Evolutionary conservation across 2,329 filamentous ascomycete genomes (phyloP).

Genomic region (Mariannaea elegans): DNA sequence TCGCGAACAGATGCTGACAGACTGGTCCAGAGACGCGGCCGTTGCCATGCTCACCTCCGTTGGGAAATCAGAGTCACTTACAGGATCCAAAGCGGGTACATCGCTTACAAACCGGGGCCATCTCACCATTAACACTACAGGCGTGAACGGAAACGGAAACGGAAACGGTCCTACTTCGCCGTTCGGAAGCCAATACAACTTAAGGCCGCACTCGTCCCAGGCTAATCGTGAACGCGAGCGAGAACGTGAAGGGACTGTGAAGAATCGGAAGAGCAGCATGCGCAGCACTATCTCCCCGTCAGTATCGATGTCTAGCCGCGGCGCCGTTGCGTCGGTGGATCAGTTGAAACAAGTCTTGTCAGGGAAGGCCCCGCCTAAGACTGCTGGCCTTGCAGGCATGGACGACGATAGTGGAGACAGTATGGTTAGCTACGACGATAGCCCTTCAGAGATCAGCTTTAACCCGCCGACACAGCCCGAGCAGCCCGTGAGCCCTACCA

Average conservation of each 20-base stretch:
- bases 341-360: constrained; percentile 70
- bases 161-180: constrained; percentile 54
- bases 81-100: constrained; percentile 75
- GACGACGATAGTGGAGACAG: constrained; percentile 70
- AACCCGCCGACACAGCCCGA: constrained; percentile 52
- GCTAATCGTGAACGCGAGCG: constrained; percentile 45
- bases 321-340: constrained; percentile 67
- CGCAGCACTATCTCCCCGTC: constrained; percentile 60
- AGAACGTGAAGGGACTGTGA: constrained; percentile 47
- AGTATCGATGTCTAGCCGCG: constrained; percentile 54
- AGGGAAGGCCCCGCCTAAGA: constrained; percentile 56
- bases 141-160: constrained; percentile 49
- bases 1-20: constrained; percentile 77
- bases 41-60: constrained; percentile 73
- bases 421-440: constrained; percentile 75
- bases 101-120: constrained; percentile 61
- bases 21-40: constrained; percentile 82
- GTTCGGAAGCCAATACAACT: constrained; percentile 59
- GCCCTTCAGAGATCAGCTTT: constrained; percentile 72
- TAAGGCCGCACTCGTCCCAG: constrained; percentile 59
- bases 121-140: constrained; percentile 62
- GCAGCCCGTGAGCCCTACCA: constrained; percentile 42
- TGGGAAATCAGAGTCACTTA: constrained; percentile 77
- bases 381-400: constrained; percentile 47
- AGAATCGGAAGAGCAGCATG: constrained; percentile 63